phyloP scores from a whole-genome alignment of 768 basidiomycete species.

The Dentipellis sp. region DNA sequence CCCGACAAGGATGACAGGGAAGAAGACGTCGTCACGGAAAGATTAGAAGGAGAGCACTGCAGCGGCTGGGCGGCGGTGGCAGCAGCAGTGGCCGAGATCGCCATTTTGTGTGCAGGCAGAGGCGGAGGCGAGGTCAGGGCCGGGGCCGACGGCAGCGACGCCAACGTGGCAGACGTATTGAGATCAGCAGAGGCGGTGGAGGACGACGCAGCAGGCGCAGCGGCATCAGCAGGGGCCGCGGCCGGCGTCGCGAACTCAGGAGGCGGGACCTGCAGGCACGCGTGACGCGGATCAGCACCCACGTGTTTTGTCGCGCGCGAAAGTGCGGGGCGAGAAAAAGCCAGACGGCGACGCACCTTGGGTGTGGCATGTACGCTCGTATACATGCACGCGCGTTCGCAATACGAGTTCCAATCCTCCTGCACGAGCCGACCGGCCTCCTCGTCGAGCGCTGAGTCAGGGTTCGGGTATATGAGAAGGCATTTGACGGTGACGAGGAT shows the following conservation, averaged over 20 bases:
- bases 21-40: slow-evolving; percentile 22
- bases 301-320: neutral
- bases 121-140: slow-evolving; percentile 19
- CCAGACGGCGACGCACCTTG: slow-evolving; percentile 31
- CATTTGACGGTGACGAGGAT: slow-evolving; percentile 93
- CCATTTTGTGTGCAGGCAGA: slow-evolving; percentile 18
- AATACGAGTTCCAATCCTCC: slow-evolving; percentile 86
- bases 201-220: slow-evolving; percentile 20
- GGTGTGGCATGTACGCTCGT: slow-evolving; percentile 89
- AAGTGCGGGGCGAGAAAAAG: neutral
- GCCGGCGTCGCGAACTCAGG: slow-evolving; percentile 46
- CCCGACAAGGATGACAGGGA: slow-evolving; percentile 25
- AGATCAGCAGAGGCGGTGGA: slow-evolving; percentile 17
- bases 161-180: too few species aligned
- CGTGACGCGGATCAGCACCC: neutral
- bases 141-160: slow-evolving; percentile 13
- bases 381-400: slow-evolving; percentile 77
- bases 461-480: slow-evolving; percentile 92
- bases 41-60: slow-evolving; percentile 29
- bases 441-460: slow-evolving; percentile 93
- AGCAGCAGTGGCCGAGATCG: slow-evolving; percentile 21
- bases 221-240: slow-evolving; percentile 19
- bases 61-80: slow-evolving; percentile 30
- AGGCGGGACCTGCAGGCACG: slow-evolving; percentile 32
- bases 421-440: slow-evolving; percentile 89